Conservation (phyloP, 306 rosid species). For the Pachyrhizus erosus region DNA sequence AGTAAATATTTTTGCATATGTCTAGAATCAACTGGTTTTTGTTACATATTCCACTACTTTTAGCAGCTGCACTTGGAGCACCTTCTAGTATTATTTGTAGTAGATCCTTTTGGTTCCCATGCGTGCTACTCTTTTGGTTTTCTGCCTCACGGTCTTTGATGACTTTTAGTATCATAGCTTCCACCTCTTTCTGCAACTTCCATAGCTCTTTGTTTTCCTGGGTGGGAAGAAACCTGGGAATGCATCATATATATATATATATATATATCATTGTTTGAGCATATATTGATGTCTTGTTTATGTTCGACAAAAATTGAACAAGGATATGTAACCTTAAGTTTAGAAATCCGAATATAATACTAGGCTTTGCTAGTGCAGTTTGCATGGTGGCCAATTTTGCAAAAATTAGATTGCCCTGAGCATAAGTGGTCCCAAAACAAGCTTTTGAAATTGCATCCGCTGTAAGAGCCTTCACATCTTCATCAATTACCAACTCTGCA, state of each 20-base stretch:
- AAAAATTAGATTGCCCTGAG: constrained; percentile 51
- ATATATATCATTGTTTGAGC: not conserved
- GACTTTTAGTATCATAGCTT: constrained; percentile 32
- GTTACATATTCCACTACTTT: not conserved
- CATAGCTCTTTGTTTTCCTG: constrained; percentile 41
- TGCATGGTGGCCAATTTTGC: constrained; percentile 42
- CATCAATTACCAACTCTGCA: constrained; percentile 43
- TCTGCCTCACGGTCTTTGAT: constrained; percentile 28
- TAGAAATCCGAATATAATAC: constrained; percentile 41
- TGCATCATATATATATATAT: not conserved
- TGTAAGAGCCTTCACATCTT: constrained; percentile 35
- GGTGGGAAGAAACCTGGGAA: constrained; percentile 42
- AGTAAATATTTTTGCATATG: constrained; percentile 49
- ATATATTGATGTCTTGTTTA: not conserved
- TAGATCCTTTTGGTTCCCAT: constrained; percentile 36
- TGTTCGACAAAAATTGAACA: not conserved
- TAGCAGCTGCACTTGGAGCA: not conserved
- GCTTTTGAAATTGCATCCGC: constrained; percentile 48
- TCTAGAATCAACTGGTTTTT: constrained; percentile 34
- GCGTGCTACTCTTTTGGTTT: constrained; percentile 8
- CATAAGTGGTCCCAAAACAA: constrained; percentile 51
- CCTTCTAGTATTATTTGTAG: constrained; percentile 41
- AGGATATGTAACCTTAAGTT: constrained; percentile 30
- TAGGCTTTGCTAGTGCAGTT: constrained; percentile 21
- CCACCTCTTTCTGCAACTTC: constrained; percentile 48